phyloP scores from a whole-genome alignment of 257 asterid species.

The Jacaranda mimosifolia region DNA sequence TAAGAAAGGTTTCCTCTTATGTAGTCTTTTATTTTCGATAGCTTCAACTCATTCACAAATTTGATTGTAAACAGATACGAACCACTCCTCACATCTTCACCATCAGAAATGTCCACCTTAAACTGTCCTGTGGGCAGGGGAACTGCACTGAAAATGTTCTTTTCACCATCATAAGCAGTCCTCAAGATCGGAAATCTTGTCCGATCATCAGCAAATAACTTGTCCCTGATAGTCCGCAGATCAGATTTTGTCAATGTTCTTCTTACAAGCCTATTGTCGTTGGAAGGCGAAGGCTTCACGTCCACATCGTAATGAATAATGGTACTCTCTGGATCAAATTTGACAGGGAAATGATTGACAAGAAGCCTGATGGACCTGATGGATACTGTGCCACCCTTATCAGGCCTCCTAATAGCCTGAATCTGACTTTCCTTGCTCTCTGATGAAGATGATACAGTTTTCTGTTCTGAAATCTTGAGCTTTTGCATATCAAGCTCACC shows the following conservation, averaged over 20 bases:
- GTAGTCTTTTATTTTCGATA: constrained; percentile 60
- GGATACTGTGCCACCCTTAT: constrained; percentile 53
- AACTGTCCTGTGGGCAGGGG: constrained; percentile 51
- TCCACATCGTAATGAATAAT: constrained; percentile 69
- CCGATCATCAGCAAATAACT: constrained; percentile 35
- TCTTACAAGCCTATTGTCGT: constrained; percentile 35
- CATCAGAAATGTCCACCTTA: constrained; percentile 49
- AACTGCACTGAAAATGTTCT: constrained; percentile 67
- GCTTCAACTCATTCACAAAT: constrained; percentile 50
- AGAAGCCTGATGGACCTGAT: constrained; percentile 47
- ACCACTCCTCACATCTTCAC: constrained; percentile 47
- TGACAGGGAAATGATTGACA: constrained; percentile 71
- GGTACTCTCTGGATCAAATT: constrained; percentile 40
- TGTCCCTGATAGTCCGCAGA: constrained; percentile 50
- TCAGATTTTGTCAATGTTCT: constrained; percentile 49
- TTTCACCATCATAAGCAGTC: constrained; percentile 72
- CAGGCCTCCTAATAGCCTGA: constrained; percentile 67
- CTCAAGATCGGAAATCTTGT: constrained; percentile 33
- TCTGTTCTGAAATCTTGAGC: constrained; percentile 37
- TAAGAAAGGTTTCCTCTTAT: constrained; percentile 43
- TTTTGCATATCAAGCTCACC: constrained; percentile 33
- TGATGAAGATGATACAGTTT: constrained; percentile 16
- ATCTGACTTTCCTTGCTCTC: constrained; percentile 28
- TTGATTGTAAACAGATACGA: constrained; percentile 50
- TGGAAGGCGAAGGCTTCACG: constrained; percentile 42